Base-by-base conservation (phyloP, 768 basidiomycete species). In the Termitomyces eurrhizus region DNA sequence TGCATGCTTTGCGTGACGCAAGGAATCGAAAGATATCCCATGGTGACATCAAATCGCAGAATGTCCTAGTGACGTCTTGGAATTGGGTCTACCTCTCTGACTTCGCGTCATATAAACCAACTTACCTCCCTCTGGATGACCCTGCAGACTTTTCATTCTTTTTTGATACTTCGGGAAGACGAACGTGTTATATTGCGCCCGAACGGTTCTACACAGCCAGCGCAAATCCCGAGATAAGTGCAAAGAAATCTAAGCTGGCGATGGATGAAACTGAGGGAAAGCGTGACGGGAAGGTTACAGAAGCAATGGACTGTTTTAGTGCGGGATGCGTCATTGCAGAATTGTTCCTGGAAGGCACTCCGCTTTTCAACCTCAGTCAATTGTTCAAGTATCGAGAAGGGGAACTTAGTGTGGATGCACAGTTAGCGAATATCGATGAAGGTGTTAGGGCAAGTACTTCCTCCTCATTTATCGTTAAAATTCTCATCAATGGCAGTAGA, bases 71-170 rank as follows among this genome's bases (percentile, higher is more conserved):
- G 52, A 95, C 95, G 0, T 95, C 96, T 0, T 95, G 93, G 82
- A 95, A 98, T 68, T 93, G 93, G 87, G 83, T 97, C 12, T 94
- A 95, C 68, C 79, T 99, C 54, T 92, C 95, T 45, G 97, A 98
- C 75, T 98, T 98, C 71, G 92, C 95, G 0, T 83, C 88, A 0
- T 95, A 92, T 83, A 99, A 99, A 71, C 97, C 95, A 0, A 95
- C 94, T 2, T 92, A 87, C 72, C 84, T 99, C 12, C 97, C 97
- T 0, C 82, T 98, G 48, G 94, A 99, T 69, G 95, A 98, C 70
- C 97, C 97, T 4, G 87, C 95, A 8, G 95, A 96, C 75, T 99
- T 98, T 73, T 95, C 95, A 4, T 97, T 95, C 78, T 99, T 88
- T 80, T 98, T 95, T 73, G 97, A 99, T 73, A 94, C 93, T 4